Base-by-base conservation (phyloP, 129 eudicot species). In the Erigeron canadensis region DNA sequence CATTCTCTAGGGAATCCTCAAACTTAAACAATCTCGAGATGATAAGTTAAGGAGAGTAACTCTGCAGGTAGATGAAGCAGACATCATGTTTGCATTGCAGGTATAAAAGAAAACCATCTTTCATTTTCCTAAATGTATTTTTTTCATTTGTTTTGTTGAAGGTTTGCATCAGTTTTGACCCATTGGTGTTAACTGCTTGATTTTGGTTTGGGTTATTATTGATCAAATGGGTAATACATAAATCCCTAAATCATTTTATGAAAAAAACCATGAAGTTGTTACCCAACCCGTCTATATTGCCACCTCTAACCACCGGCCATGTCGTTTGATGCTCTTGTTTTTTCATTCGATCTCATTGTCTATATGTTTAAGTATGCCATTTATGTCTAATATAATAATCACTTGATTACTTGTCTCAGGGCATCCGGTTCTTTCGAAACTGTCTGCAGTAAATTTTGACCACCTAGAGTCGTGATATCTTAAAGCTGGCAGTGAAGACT, bases 11-110 rank as follows among this genome's bases (percentile, higher is more conserved):
- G 99, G 97, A 43, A 83, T 95, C 11, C 81, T 90, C 23, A 90
- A 95, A 80, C 79, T 90, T 43, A 96, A 91, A 63, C 87, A 86
- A 71, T 86, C 96, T 42, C 76, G 95, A 70, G 97, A 87, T 53
- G 97, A 88, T 74, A 95, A 88, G 66, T 70, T 84, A 80, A 89
- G 85, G 77, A 83, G 90, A 81, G 91, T 95, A 39, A 61, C 91
- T 13, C 72, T 95, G 61, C 88, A 87, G 66, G 79, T 90, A 38
- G 96, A 95, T 63, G 99, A 84, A 77, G 91, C 97, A 72, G 99
- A 90, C 82, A 83, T 90, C 61, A 76, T 37, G 63, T 90, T 95
- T 74, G 99, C 99, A 73, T 79, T 95, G 64, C 99, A 90, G 99
- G 99, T 94, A 77, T 45, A 10, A 15, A 38, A 46, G 16, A 62